A percentile compares a stretch with the other conserved stretches of the same genome.
Evolutionary conservation across 805 yeast species (phyloP).

Genomic region (Spathaspora hagerdaliae): DNA sequence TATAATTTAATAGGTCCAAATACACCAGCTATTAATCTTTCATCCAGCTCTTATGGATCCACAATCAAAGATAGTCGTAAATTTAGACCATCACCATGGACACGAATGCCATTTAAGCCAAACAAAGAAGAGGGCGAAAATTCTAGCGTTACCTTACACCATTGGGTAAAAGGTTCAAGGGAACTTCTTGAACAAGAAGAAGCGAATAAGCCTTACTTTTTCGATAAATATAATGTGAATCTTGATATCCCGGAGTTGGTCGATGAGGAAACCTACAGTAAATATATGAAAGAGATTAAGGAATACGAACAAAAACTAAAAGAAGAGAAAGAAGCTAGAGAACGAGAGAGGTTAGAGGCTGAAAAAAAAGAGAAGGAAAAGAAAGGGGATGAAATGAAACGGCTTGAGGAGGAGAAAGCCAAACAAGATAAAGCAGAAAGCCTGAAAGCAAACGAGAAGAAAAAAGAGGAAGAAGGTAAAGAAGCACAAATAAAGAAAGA

Average conservation of each 20-base stretch:
- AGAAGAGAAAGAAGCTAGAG: constrained; percentile 12
- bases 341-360: constrained; percentile 10
- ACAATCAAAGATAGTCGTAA: constrained; percentile 60
- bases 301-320: constrained; percentile 17
- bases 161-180: constrained; percentile 83
- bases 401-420: constrained; percentile 14
- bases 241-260: constrained; percentile 68
- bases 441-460: constrained; percentile 6
- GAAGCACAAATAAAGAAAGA: not conserved
- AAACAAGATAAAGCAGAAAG: constrained; percentile 14
- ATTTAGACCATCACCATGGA: constrained; percentile 81
- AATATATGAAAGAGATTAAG: constrained; percentile 42
- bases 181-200: constrained; percentile 35
- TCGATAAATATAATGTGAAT: constrained; percentile 68
- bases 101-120: constrained; percentile 53
- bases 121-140: constrained; percentile 50
- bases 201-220: constrained; percentile 48
- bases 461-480: constrained; percentile 3
- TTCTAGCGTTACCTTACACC: constrained; percentile 47
- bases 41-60: constrained; percentile 32
- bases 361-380: constrained; percentile 9
- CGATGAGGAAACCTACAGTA: constrained; percentile 53
- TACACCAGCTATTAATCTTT: constrained; percentile 69
- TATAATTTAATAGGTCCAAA: constrained; percentile 87
- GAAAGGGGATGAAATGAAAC: constrained; percentile 2